Base-by-base conservation (phyloP, 371 early-diverging fungal species). In the Blakeslea trispora region DNA sequence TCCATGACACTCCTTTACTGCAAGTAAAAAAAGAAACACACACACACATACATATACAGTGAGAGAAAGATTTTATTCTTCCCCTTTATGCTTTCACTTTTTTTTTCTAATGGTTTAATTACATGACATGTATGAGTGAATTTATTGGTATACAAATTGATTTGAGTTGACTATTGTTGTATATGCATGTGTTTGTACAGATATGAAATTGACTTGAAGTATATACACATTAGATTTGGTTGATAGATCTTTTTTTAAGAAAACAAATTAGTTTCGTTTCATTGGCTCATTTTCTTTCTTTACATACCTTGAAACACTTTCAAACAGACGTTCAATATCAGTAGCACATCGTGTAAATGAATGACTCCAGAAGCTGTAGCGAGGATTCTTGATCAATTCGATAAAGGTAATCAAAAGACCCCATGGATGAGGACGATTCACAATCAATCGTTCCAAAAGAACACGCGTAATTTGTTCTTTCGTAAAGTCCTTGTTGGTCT, bases 351-450 rank as follows among this genome's bases (percentile, higher is more conserved):
- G 77, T 23, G 89, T 88, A 53, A 91, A 89, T 4, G 80, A 71
- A 73, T 92, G 93, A 40, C 85, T 85, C 92, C 94, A 93, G 81
- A 94, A 93, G 49, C 85, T 85, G 73, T 92, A 94, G 9, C 88
- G 77, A 17, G 93, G 94, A 68, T 96, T 95, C 68, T 93, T 91
- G 76, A 96, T 90, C 59, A 99, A 74, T 70, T 99, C 99, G 55
- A 96, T 97, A 69, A 98, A 92, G 1, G 98, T 96, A 28, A 97
- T 92, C 64, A 97, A 75, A 45, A 99, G 78, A 13, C 97, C 97
- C 93, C 97, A 97, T 41, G 99, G 99, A 75, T 96, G 96, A 19
- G 98, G 99, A 31, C 97, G 82, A 72, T 95, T 94, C 14, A 94
- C 98, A 64, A 99, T 92, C 47, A 97, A 77, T 37, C 98, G 90